These are phyloP conservation scores for Trichosporon asahii DNA, from an alignment of 1,284 basidiomycete species.

Conservation along the genomic window DNA sequence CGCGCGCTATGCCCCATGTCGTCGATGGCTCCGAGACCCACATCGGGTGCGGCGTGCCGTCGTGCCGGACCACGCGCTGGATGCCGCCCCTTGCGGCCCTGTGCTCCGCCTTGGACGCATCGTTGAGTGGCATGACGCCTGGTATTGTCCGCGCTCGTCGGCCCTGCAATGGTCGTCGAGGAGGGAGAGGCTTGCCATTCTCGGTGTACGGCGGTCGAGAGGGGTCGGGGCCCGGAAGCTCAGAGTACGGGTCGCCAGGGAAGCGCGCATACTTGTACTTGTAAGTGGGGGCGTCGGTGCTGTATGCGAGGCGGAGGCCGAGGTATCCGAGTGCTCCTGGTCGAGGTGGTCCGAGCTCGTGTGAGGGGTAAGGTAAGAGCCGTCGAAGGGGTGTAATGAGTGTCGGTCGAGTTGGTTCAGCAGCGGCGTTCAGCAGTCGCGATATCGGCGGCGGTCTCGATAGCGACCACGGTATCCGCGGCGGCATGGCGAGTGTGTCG, in stretches of 20 bases:
- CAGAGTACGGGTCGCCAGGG: not conserved
- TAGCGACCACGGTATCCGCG: not conserved
- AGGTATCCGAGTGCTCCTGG: not conserved
- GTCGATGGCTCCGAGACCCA: slow-evolving; percentile 2
- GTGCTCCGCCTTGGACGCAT: not conserved
- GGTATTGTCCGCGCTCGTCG: not conserved
- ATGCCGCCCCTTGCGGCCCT: not conserved
- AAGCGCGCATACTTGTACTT: not conserved
- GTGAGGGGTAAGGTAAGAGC: not conserved
- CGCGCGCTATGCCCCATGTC: not conserved
- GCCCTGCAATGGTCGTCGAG: not conserved
- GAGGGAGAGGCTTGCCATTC: not conserved
- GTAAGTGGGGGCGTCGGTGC: not conserved
- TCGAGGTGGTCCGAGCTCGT: not conserved
- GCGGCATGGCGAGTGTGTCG: not conserved
- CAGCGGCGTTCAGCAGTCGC: not conserved
- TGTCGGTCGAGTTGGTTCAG: not conserved
- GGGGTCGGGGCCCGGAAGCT: not conserved
- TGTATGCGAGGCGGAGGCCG: not conserved
- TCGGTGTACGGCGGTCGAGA: not conserved
- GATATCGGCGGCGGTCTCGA: not conserved
- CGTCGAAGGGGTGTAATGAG: not conserved
- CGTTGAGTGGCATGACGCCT: not conserved
- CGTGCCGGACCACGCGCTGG: not conserved
- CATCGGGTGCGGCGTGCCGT: not conserved